Base-by-base conservation (phyloP, 2,329 filamentous ascomycete genomes). In the Aspergillus floridensis region DNA sequence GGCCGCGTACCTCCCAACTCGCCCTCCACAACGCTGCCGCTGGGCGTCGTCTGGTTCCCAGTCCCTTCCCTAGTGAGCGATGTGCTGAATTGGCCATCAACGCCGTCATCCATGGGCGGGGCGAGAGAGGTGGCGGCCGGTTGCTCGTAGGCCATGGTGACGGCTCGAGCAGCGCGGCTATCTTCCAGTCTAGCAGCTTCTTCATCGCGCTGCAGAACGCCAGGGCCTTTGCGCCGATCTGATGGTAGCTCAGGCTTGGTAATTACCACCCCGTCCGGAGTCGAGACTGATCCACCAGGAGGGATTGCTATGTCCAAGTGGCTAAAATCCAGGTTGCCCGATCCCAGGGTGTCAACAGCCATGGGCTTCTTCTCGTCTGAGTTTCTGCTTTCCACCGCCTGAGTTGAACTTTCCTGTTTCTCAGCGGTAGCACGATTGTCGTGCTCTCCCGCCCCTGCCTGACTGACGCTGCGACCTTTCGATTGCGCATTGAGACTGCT, bases 271-370 rank as follows among this genome's bases (percentile, higher is more conserved):
- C 74, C 75, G 60, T 78, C 76, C 5, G 71, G 67, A 5, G 74
- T 76, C 26, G 71, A 74, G 24, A 76, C 64, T 11, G 70, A 68
- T 14, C 72, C 72, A 11, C 72, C 74, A 1, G 70, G 63, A 3
- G 72, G 67, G 12, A 70, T 65, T 59, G 76, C 74, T 57, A 98
- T 90, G 35, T 93, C 93, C 47, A 98, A 81, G 70, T 96, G 91
- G 68, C 91, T 92, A 58, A 98, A 83, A 73, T 91, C 96, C 51
- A 99, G 80, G 70, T 97, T 91, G 5, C 95, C 95, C 68, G 86
- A 87, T 12, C 95, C 95, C 53, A 99, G 81, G 0, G 95, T 98
- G 70, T 93, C 92, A 2, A 97, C 85, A 1, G 95, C 92, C 12
- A 88, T 86, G 66, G 92, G 88, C 68, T 87, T 90, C 61, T 83